Conservation (phyloP, 768 basidiomycete species). For the Dioszegia crocea region DNA sequence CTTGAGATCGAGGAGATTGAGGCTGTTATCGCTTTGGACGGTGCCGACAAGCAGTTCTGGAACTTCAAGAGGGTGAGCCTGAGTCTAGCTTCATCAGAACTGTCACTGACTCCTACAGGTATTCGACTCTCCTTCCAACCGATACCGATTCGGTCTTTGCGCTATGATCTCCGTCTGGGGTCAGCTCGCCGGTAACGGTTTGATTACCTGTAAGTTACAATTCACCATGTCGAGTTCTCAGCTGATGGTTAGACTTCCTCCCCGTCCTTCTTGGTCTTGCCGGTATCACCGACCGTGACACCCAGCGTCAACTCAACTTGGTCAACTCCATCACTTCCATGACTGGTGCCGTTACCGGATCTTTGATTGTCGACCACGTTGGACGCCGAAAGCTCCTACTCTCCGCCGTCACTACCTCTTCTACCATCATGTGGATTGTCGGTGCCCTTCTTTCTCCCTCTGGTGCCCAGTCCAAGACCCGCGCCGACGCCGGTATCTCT, state of each 20-base stretch:
- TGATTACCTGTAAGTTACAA: slow-evolving; percentile 50
- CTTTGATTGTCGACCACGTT: slow-evolving; percentile 53
- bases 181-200: slow-evolving; percentile 54
- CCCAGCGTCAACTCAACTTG: slow-evolving; percentile 55
- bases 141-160: slow-evolving; percentile 57
- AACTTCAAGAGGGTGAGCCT: slow-evolving; percentile 59
- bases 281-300: slow-evolving; percentile 46
- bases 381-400: slow-evolving; percentile 56
- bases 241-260: slow-evolving; percentile 43
- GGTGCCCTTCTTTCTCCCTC: slow-evolving; percentile 55
- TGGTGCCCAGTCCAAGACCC: slow-evolving; percentile 38
- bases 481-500: slow-evolving; percentile 57
- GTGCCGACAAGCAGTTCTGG: slow-evolving; percentile 54
- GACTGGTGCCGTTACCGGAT: slow-evolving; percentile 48
- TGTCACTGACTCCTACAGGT: too few relatives aligned
- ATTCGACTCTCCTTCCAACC: slow-evolving; percentile 54
- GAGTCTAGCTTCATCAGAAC: too few relatives aligned
- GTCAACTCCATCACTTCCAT: slow-evolving; percentile 58
- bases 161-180: slow-evolving; percentile 56
- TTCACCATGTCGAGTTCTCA: neutral
- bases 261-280: slow-evolving; percentile 39
- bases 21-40: slow-evolving; percentile 56
- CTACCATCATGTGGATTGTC: slow-evolving; percentile 54
- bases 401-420: slow-evolving; percentile 51
- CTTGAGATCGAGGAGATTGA: slow-evolving; percentile 59